These are phyloP conservation scores for Cryptosporidium tyzzeri DNA, from an alignment of 169 alveolate genomes.

Conservation along the genomic window DNA sequence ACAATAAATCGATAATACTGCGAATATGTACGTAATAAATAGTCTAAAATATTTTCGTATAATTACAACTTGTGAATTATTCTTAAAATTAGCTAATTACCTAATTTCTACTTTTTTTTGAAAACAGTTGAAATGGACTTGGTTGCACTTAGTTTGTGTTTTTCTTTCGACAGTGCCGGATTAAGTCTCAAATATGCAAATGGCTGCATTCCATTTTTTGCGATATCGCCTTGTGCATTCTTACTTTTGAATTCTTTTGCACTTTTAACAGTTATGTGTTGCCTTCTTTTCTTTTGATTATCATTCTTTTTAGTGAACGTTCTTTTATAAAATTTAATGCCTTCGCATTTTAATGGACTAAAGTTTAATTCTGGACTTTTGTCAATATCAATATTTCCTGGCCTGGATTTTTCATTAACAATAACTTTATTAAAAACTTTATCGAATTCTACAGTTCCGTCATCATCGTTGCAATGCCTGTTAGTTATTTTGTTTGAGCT, in stretches of 20 bases:
- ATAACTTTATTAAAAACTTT: conserved; percentile 6
- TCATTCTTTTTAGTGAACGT: background rate
- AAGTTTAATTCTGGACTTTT: background rate
- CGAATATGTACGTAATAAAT: too few species aligned
- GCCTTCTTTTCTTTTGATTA: conserved; percentile 21
- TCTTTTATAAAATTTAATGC: background rate
- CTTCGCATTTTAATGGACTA: background rate
- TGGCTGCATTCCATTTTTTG: conserved; percentile 54
- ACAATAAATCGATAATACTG: background rate
- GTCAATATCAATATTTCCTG: background rate
- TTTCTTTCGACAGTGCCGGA: conserved; percentile 53
- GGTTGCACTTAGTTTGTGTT: conserved; percentile 48
- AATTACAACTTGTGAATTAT: background rate
- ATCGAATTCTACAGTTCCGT: conserved; percentile 41
- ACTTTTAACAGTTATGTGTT: conserved; percentile 36
- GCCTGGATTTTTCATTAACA: background rate
- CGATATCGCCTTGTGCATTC: conserved; percentile 30
- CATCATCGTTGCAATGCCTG: background rate
- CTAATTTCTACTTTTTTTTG: conserved; percentile 23
- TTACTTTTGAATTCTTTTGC: conserved; percentile 57
- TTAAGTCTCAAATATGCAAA: conserved; percentile 68
- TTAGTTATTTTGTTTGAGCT: background rate
- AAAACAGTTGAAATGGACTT: conserved; percentile 21
- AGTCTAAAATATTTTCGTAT: background rate
- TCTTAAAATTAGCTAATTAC: background rate